phyloP scores from a whole-genome alignment of 495 filamentous ascomycete species.

The Patellaria atrata region DNA sequence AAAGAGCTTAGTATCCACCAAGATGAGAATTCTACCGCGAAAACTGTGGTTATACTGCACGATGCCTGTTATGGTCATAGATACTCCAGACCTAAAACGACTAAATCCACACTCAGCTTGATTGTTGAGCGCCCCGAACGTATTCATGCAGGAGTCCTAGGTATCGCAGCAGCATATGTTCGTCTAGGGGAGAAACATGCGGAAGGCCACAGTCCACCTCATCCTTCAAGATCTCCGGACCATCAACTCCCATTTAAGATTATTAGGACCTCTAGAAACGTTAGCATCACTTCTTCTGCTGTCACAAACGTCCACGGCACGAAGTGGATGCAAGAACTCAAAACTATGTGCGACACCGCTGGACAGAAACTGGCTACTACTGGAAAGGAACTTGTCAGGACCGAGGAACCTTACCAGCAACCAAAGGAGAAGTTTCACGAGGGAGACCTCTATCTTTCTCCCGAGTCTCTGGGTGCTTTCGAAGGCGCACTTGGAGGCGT shows the following conservation, averaged over 20 bases:
- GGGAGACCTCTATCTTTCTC: constrained; percentile 79
- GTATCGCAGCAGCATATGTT: constrained; percentile 77
- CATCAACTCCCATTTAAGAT: constrained; percentile 66
- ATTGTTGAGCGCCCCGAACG: constrained; percentile 91
- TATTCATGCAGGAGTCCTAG: constrained; percentile 68
- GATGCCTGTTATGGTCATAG: constrained; percentile 91
- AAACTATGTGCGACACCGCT: constrained; percentile 64
- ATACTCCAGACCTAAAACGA: constrained; percentile 65
- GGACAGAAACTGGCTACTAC: constrained; percentile 56
- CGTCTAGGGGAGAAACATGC: constrained; percentile 68
- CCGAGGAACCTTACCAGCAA: constrained; percentile 30
- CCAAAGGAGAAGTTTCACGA: constrained; percentile 46
- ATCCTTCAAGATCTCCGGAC: constrained; percentile 37
- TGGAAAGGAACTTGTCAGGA: constrained; percentile 59
- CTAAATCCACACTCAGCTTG: constrained; percentile 45
- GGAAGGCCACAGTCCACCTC: constrained; percentile 50
- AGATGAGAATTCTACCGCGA: constrained; percentile 37
- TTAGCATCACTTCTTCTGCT: constrained; percentile 49
- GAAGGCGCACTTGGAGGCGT: constrained; percentile 82
- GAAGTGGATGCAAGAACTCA: constrained; percentile 86
- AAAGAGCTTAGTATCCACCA: constrained; percentile 53
- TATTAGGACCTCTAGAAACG: constrained; percentile 49
- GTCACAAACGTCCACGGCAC: constrained; percentile 73
- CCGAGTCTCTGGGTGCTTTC: constrained; percentile 71
- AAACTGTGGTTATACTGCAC: constrained; percentile 71